Conservation (phyloP, 2,329 filamentous ascomycete genomes). For the Hymenoscyphus albidus region DNA sequence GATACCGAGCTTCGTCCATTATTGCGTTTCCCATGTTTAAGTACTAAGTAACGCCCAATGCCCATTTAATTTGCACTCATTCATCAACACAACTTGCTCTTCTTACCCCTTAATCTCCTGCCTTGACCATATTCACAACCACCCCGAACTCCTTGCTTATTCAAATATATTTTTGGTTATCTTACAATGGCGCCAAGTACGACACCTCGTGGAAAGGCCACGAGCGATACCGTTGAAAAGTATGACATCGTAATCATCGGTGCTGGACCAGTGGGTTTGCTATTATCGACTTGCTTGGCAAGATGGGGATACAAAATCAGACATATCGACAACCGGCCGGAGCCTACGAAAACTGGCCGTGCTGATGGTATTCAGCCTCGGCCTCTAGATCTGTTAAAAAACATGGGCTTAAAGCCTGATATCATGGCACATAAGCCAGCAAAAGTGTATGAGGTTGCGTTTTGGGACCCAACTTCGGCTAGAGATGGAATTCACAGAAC, state of each 20-base stretch:
- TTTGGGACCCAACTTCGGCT: conserved; percentile 62
- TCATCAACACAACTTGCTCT: background rate
- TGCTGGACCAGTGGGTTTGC: conserved; percentile 82
- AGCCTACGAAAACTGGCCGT: conserved; percentile 80
- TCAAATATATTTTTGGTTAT: background rate
- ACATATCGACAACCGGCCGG: conserved; percentile 86
- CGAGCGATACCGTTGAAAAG: conserved; percentile 16
- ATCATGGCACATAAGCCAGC: conserved; percentile 87
- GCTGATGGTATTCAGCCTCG: conserved; percentile 91
- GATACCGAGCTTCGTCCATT: background rate
- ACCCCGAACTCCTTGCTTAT: background rate
- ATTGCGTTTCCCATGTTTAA: background rate
- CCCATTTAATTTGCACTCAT: background rate
- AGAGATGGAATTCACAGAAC: conserved; percentile 59
- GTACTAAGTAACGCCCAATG: background rate
- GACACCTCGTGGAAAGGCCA: conserved; percentile 2
- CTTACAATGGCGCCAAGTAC: background rate
- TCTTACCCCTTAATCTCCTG: background rate
- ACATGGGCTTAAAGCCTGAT: conserved; percentile 82
- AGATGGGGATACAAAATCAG: conserved; percentile 95
- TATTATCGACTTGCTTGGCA: conserved; percentile 82
- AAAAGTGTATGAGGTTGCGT: conserved; percentile 75
- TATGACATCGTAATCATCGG: conserved; percentile 79
- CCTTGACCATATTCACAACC: background rate
- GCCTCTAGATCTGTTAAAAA: conserved; percentile 79